These are phyloP conservation scores for Vanderwaltozyma polyspora DNA, from an alignment of 805 yeast genomes.

Conservation along the genomic window DNA sequence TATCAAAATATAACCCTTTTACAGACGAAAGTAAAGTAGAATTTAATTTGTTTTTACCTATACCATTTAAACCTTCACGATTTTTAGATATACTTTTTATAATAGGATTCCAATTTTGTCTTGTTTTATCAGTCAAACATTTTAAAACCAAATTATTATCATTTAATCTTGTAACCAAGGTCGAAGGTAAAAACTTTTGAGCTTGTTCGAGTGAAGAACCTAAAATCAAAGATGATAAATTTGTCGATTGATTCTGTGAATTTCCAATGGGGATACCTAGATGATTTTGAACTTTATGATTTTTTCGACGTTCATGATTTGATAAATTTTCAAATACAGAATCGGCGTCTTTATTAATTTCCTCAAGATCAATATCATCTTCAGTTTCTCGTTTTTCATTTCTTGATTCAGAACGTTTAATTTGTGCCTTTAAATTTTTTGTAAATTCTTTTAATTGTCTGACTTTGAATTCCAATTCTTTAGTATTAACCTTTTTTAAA, in stretches of 20 bases:
- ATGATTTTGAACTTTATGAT: too few relatives aligned
- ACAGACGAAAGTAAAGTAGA: slow-evolving; percentile 5
- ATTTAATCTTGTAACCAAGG: slow-evolving; percentile 11
- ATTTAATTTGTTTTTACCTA: slow-evolving; percentile 2
- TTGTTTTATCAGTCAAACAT: slow-evolving; percentile 13
- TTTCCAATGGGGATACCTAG: too few relatives aligned
- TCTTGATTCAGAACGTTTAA: slow-evolving; percentile 1
- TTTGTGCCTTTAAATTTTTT: slow-evolving; percentile 10
- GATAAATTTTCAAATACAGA: not conserved
- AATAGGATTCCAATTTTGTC: slow-evolving; percentile 21
- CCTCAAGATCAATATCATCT: not conserved
- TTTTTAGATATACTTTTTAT: slow-evolving; percentile 10
- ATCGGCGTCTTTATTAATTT: slow-evolving; percentile 1
- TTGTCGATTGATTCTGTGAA: too few relatives aligned
- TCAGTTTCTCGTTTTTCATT: not conserved
- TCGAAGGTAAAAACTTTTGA: slow-evolving; percentile 12
- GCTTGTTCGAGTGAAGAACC: slow-evolving; percentile 8
- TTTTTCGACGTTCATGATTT: too few relatives aligned
- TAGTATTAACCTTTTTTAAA: slow-evolving; percentile 2
- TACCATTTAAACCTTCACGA: slow-evolving; percentile 7
- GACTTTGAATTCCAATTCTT: slow-evolving; percentile 18
- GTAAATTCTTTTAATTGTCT: slow-evolving; percentile 23
- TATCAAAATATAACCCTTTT: slow-evolving; percentile 13
- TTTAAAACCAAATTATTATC: slow-evolving; percentile 16
- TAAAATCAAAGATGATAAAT: slow-evolving; percentile 13